Base-by-base conservation (phyloP, 768 basidiomycete genomes). In the Mrakia blollopis region DNA sequence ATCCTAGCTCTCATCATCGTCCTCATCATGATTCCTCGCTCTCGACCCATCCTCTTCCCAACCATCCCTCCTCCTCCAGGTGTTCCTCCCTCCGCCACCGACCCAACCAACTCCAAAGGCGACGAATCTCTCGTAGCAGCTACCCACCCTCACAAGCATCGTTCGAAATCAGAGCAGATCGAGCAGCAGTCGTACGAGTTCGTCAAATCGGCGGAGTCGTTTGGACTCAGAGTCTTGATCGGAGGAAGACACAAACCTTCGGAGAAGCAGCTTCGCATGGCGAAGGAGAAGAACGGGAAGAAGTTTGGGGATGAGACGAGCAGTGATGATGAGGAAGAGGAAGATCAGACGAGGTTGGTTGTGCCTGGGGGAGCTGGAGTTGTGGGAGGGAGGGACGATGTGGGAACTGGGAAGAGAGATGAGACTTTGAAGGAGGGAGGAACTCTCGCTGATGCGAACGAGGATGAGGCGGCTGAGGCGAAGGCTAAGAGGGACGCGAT, bases 101-200 rank as follows among this genome's bases (percentile, higher is more conserved):
- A 85, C 73, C 85, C 85, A 21, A 82, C 80, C 39, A 85, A 85
- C 77, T 78, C 81, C 62, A 80, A 78, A 50, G 85, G 84, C 21
- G 84, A 85, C 80, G 83, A 85, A 73, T 83, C 82, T 63, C 67
- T 83, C 28, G 75, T 85, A 21, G 83, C 82, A 11, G 81, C 83
- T 32, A 82, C 82, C 35, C 81, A 82, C 21, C 80, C 81, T n/a
- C 79, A 83, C 30, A 81, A 80, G 52, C 84, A 84, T 75, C 78
- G 83, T 32, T 82, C 81, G 41, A 84, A 83, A 77, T 80, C 83
- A 1, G 85, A 85, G 74, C 85, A 85, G 77, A 80, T 83, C 57
- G 84, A 85, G 67, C 81, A 85, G 78, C 84, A 85, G 79, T 83
- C 83, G 16, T 85, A 83, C 80, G 85, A 85, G 78, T 84, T 85